A percentile compares a stretch with the other conserved stretches of the same genome.
These are phyloP conservation scores for Mollisia scopiformis DNA, from an alignment of 2,329 filamentous ascomycete genomes.

Conservation along the genomic window DNA sequence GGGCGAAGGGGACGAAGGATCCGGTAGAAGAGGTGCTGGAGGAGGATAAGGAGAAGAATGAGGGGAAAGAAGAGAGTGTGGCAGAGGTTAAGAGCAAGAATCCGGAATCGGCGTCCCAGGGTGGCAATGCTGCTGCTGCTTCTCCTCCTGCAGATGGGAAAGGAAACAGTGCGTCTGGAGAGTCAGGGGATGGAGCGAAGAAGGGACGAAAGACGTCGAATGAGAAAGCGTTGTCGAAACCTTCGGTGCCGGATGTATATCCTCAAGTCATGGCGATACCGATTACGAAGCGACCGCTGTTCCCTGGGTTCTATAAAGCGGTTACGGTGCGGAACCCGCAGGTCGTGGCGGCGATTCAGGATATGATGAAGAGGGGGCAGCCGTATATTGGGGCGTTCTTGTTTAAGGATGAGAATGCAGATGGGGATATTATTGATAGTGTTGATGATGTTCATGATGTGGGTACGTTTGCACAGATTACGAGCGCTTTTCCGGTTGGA, in stretches of 20 bases:
- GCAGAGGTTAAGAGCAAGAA: constrained; percentile 38
- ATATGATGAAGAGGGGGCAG: constrained; percentile 95
- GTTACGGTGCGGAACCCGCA: constrained; percentile 94
- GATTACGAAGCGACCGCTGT: constrained; percentile 89
- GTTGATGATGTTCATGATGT: constrained; percentile 92
- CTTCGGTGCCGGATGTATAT: constrained; percentile 90
- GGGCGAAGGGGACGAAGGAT: constrained; percentile 37
- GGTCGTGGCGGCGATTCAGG: constrained; percentile 88
- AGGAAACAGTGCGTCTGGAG: constrained; percentile 30
- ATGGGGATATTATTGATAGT: constrained; percentile 91
- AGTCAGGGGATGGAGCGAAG: constrained; percentile 62
- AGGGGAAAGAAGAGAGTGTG: constrained; percentile 42
- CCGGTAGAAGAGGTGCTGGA: constrained; percentile 43
- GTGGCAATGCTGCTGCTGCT: constrained; percentile 32
- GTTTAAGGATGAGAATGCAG: constrained; percentile 93
- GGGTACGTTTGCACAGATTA: constrained; percentile 97
- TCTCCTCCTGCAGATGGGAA: constrained; percentile 30
- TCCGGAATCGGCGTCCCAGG: constrained; percentile 26
- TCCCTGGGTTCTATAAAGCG: constrained; percentile 98
- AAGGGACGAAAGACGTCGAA: constrained; percentile 68
- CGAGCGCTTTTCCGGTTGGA: constrained; percentile 89
- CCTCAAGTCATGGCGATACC: constrained; percentile 97
- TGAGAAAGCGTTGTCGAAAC: constrained; percentile 84
- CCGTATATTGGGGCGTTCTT: constrained; percentile 97
- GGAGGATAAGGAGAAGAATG: constrained; percentile 43